Base-by-base conservation (phyloP, 495 filamentous ascomycete species). In the Penicillium odoratum region DNA sequence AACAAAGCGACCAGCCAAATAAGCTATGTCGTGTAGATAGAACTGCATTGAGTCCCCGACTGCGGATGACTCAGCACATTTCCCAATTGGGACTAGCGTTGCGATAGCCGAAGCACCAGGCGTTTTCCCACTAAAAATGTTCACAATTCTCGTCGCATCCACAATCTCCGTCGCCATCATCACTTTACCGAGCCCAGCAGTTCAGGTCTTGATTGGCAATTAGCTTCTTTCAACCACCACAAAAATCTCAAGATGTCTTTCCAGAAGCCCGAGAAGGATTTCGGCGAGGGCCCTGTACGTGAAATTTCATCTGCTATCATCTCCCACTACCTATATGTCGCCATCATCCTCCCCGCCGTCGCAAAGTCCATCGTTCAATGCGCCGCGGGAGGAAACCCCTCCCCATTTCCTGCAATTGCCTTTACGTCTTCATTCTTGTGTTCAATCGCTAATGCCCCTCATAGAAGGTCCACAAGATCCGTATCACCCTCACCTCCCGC, bases 381-480 rank as follows among this genome's bases (percentile, higher is more conserved):
- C 48, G 34, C 31, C 48, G 48, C 9, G 21, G 44, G 5, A 47
- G 28, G 28, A 47, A 11, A 29, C 21, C 18, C 3, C 21, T 47
- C 44, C 21, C 18, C 38, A n/a, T 16, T 15, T 3, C n/a, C 5
- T 3, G 6, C 38, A 40, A 1, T 16, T 40, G 38, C 13, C 38
- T 40, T n/a, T 40, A 40, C 7, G 10, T 16, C 10, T 16, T 7
- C 29, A 50, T 26, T 4, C 3, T 16, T 36, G 7, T 50, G 29
- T 51, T 9, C 52, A 48, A 36, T 26, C 53, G 53, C 62, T 65
- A 65, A 65, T 56, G 7, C 42, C 28, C 48, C 33, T 33, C 65
- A 72, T 61, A 91, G 87, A 96, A 96, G 86, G 89, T 89, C 78
- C 93, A 97, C 87, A 92, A 93, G 82, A 96, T 97, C 84, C 90